A percentile compares a stretch with the other conserved stretches of the same genome.
phyloP scores from a whole-genome alignment of 2,329 filamentous ascomycete species.

The Phaeosphaeria sp. region DNA sequence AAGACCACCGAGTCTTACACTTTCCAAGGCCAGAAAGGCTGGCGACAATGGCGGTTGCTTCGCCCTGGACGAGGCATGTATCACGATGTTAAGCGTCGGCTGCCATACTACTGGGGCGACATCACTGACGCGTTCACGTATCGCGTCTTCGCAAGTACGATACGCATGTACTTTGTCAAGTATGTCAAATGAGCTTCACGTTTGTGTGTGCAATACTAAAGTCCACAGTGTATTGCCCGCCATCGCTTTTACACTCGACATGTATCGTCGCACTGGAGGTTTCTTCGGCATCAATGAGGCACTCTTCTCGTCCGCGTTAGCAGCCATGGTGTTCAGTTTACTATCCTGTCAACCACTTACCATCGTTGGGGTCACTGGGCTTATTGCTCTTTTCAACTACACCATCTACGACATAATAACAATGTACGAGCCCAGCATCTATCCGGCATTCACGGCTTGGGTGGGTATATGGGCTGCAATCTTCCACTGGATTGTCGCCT shows the following conservation, averaged over 20 bases:
- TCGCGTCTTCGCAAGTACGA: conserved; percentile 60
- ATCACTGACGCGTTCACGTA: conserved; percentile 63
- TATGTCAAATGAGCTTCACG: conserved; percentile 21
- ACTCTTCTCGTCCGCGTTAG: conserved; percentile 62
- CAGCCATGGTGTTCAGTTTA: conserved; percentile 62
- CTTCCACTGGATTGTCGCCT: conserved; percentile 63
- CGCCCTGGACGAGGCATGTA: conserved; percentile 61
- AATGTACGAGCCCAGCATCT: conserved; percentile 57
- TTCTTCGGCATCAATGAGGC: conserved; percentile 66
- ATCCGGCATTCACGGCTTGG: conserved; percentile 64
- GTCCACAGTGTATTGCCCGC: conserved; percentile 59
- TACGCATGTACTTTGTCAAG: conserved; percentile 68
- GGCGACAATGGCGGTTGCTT: conserved; percentile 51
- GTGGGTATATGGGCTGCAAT: conserved; percentile 64
- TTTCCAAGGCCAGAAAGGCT: conserved; percentile 49
- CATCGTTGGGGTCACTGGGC: conserved; percentile 64
- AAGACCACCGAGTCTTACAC: conserved; percentile 37
- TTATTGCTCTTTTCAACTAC: conserved; percentile 62
- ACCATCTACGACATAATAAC: conserved; percentile 65
- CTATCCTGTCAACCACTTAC: conserved; percentile 62
- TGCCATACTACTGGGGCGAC: conserved; percentile 65
- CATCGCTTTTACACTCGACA: conserved; percentile 65
- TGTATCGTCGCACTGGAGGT: conserved; percentile 61
- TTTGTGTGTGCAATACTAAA: conserved; percentile 6
- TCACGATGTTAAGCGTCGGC: conserved; percentile 59